Conservation (phyloP, 257 asterid species). For the Plantago elongata region DNA sequence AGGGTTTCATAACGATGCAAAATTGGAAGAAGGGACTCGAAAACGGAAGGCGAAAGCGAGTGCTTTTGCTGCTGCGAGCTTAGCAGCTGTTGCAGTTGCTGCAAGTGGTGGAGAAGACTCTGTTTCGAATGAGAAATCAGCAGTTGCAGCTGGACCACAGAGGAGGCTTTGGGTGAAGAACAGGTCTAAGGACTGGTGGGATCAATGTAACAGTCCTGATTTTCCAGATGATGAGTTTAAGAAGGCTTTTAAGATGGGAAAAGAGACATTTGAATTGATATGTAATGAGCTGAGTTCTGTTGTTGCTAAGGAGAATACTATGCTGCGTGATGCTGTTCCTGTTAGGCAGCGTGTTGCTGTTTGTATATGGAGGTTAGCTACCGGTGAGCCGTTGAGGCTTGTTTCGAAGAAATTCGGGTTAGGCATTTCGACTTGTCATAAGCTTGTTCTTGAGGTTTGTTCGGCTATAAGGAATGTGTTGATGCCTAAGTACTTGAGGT, state of each 20-base stretch:
- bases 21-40: conserved; percentile 36
- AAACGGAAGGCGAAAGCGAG: conserved; percentile 43
- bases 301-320: conserved; percentile 84
- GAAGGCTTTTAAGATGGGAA: conserved; percentile 90
- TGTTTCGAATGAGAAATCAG: conserved; percentile 9
- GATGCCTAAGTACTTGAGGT: conserved; percentile 78
- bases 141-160: conserved; percentile 39
- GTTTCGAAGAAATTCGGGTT: conserved; percentile 87
- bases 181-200: conserved; percentile 96
- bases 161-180: conserved; percentile 88
- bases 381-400: conserved; percentile 87
- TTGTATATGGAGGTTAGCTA: conserved; percentile 96
- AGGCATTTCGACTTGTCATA: conserved; percentile 91
- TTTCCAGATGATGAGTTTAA: conserved; percentile 81
- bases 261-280: conserved; percentile 73
- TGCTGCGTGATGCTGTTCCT: conserved; percentile 88
- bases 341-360: conserved; percentile 90
- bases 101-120: conserved; percentile 24
- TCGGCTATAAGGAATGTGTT: conserved; percentile 71
- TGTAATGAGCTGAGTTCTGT: conserved; percentile 68
- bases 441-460: conserved; percentile 90
- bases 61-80: conserved; percentile 21
- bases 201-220: conserved; percentile 82
- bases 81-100: conserved; percentile 18
- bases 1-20: conserved; percentile 32